Evolutionary conservation across 2,329 filamentous ascomycete species (phyloP).

Genomic region (Diplocarpon rosae): DNA sequence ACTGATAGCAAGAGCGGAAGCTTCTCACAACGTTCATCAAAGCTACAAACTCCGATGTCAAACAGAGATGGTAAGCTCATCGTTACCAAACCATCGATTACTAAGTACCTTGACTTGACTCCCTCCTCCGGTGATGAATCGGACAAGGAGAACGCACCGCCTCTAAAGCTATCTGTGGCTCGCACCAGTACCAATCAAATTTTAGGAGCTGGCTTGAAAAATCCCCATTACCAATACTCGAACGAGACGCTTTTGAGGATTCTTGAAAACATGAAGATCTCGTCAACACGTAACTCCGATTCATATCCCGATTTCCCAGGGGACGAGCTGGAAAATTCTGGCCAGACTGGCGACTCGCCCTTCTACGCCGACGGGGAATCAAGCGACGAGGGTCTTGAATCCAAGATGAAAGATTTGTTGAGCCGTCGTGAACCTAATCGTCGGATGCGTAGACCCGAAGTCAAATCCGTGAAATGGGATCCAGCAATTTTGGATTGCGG

Average conservation of each 20-base stretch:
- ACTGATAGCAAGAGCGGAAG: neutral
- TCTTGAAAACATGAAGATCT: neutral
- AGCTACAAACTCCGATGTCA: neutral
- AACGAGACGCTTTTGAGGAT: neutral
- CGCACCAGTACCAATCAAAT: neutral
- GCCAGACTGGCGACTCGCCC: neutral
- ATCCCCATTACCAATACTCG: neutral
- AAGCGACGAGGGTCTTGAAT: conserved; percentile 10
- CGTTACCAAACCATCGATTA: neutral
- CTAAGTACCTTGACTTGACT: neutral
- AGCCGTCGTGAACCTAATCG: neutral
- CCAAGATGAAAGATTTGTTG: conserved; percentile 9
- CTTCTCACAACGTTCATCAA: neutral
- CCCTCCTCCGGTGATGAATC: neutral
- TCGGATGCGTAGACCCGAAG: neutral
- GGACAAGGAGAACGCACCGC: neutral
- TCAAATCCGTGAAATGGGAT: conserved; percentile 20
- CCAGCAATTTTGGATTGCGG: conserved; percentile 16
- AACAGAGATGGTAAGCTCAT: neutral
- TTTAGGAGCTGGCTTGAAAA: neutral
- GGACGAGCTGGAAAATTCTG: neutral
- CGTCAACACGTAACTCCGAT: neutral
- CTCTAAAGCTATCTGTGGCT: neutral
- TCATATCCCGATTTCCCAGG: neutral
- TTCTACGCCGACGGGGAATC: conserved; percentile 2